These are phyloP conservation scores for Posidonia australis DNA, from an alignment of 106 monocot genomes.

Conservation along the genomic window DNA sequence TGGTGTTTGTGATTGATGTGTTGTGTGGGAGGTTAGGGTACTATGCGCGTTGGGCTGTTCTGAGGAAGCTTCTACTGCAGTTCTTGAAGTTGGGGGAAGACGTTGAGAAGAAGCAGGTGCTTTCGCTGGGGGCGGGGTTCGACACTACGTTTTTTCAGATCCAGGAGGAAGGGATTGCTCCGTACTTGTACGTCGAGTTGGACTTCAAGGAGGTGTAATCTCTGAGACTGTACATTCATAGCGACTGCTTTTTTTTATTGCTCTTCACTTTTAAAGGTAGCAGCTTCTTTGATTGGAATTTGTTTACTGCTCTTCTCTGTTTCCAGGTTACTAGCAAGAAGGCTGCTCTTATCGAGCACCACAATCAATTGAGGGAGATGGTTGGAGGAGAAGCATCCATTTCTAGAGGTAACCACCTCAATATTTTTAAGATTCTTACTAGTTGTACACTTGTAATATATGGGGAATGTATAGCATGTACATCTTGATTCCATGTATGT, in stretches of 20 bases:
- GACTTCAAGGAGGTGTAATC: constrained; percentile 83
- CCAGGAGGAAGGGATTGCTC: constrained; percentile 69
- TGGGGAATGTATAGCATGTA: too few relatives aligned
- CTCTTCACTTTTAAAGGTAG: too few relatives aligned
- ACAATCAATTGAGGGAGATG: constrained; percentile 60
- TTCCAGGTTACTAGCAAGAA: constrained; percentile 89
- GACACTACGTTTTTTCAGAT: constrained; percentile 93
- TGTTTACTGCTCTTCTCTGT: neutral
- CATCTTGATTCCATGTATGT: too few relatives aligned
- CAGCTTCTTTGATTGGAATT: neutral
- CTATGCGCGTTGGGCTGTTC: constrained; percentile 88
- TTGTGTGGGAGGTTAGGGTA: constrained; percentile 43
- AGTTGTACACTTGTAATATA: too few relatives aligned
- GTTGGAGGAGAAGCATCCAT: constrained; percentile 57
- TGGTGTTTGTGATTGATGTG: constrained; percentile 4
- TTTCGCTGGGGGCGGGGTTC: constrained; percentile 95
- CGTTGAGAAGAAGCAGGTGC: constrained; percentile 57
- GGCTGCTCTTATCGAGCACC: constrained; percentile 75
- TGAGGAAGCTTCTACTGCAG: constrained; percentile 64
- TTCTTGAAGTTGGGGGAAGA: constrained; percentile 39
- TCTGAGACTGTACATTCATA: neutral
- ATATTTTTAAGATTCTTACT: neutral
- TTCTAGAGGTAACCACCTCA: constrained; percentile 41
- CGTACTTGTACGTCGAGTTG: constrained; percentile 82
- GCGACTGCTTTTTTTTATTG: neutral